Conservation (phyloP, 2,329 filamentous ascomycete species). For the Fusarium caatingaense region DNA sequence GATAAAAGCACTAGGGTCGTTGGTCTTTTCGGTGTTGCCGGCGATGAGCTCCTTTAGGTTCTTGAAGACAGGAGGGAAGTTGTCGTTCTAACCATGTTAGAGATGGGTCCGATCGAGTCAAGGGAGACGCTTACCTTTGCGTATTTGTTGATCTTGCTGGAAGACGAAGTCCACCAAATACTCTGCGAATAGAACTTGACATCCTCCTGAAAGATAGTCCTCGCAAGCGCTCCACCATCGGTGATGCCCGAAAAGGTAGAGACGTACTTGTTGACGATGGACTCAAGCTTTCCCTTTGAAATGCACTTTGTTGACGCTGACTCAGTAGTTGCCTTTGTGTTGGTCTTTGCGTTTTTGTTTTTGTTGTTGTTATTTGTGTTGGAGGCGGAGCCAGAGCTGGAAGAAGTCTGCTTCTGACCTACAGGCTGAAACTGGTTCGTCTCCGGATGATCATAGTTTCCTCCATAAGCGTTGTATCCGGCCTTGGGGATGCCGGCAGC, state of each 20-base stretch:
- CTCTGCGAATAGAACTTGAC: slow-evolving; percentile 38
- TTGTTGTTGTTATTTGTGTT: neutral
- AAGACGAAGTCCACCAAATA: slow-evolving; percentile 34
- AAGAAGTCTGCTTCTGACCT: slow-evolving; percentile 18
- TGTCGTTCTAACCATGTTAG: slow-evolving; percentile 17
- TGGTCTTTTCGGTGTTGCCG: slow-evolving; percentile 15
- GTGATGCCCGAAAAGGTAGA: slow-evolving; percentile 35
- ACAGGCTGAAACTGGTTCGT: slow-evolving; percentile 27
- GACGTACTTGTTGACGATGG: slow-evolving; percentile 38
- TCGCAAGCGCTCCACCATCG: slow-evolving; percentile 25
- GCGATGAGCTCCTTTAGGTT: slow-evolving; percentile 29
- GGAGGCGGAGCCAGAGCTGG: neutral
- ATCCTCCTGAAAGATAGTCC: slow-evolving; percentile 24
- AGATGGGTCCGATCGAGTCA: fast-evolving
- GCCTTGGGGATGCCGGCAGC: slow-evolving; percentile 20
- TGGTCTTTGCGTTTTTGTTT: neutral
- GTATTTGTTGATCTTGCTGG: slow-evolving; percentile 28
- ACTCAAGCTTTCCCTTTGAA: slow-evolving; percentile 20
- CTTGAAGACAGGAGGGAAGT: slow-evolving; percentile 36
- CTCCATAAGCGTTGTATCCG: slow-evolving; percentile 29
- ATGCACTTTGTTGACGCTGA: slow-evolving; percentile 13
- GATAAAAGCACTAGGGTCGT: slow-evolving; percentile 27
- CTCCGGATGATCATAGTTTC: slow-evolving; percentile 33
- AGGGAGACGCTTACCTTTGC: slow-evolving; percentile 14
- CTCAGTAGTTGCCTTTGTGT: neutral